phyloP scores from a whole-genome alignment of 768 basidiomycete species.

The Galerina marginata region DNA sequence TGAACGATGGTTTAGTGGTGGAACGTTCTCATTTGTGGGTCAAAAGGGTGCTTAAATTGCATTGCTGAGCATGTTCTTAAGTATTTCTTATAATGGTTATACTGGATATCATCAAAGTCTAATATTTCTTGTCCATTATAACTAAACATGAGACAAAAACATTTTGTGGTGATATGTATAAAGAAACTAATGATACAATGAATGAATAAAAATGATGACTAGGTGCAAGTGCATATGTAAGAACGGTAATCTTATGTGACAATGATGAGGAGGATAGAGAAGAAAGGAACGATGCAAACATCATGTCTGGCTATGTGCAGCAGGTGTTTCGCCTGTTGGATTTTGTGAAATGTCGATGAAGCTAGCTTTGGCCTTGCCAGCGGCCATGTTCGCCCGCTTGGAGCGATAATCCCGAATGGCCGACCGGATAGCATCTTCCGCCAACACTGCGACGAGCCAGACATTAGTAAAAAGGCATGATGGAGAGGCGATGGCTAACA shows the following conservation, averaged over 20 bases:
- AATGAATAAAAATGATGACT: conserved; percentile 27
- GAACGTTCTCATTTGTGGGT: conserved; percentile 81
- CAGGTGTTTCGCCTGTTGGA: conserved; percentile 57
- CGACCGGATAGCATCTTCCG: conserved; percentile 98
- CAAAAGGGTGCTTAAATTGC: conserved; percentile 42
- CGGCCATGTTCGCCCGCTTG: conserved; percentile 66
- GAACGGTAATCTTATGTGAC: conserved; percentile 20
- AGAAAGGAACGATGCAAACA: conserved; percentile 16
- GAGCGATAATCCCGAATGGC: conserved; percentile 95
- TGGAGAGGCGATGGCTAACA: conserved; percentile 34
- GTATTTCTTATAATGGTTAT: conserved; percentile 5
- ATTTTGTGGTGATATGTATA: conserved; percentile 26
- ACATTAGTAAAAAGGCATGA: neutral
- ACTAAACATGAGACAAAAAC: conserved; percentile 3
- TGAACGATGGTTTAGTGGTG: conserved; percentile 93
- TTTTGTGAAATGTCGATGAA: conserved; percentile 76
- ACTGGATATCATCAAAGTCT: conserved; percentile 9
- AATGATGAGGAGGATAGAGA: conserved; percentile 7
- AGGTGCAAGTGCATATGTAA: conserved; percentile 17
- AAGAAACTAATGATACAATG: conserved; percentile 33
- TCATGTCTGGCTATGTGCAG: conserved; percentile 47
- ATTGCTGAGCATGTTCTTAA: neutral
- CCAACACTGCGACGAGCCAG: conserved; percentile 66
- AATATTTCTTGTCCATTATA: conserved; percentile 14
- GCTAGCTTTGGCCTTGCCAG: conserved; percentile 55